Evolutionary conservation across 129 eudicot genomes (phyloP), one percentile per base, ranked within the genome.

Genomic region (Flaveria bidentis): DNA sequence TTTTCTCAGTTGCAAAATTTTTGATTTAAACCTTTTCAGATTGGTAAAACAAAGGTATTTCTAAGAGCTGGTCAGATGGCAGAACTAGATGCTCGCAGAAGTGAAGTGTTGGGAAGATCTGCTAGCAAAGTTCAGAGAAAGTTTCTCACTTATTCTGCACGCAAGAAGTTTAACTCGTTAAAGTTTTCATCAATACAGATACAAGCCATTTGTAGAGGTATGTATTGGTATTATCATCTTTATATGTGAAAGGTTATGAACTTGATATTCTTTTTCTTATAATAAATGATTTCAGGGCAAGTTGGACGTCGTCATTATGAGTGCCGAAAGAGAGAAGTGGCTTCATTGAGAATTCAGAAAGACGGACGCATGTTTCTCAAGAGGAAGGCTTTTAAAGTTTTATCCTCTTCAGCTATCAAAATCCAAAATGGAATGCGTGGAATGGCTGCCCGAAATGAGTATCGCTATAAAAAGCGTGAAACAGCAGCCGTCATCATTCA

Each of bases 31-130:
- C n/a, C 67, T 22, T 84, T 77, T 23, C 92, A 92, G 98, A 73
- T 92, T 83, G 98, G 98, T 80, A 90, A 90, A 85, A 90, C 98
- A 55, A 92, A 92, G 76, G 87, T 90, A 58, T 92, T 92, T 82
- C 90, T 92, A 3, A 88, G 98, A 86, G 96, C 94, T 44, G 98
- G 98, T 77, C 98, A 92, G 82, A 90, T 92, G 96, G 98, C 96
- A 71, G 98, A 92, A 80, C 84, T 92, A 62, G 98, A 90, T 85
- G 87, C 95, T 72, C 84, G 77, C 18, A 76, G 96, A 64, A 85
- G 58, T 83, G 90, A 86, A 85, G 85, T 92, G 56, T 88, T 92
- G 70, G 96, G 96, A 81, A 86, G 72, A 83, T 92, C 96, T 62
- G 98, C 96, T 4, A 67, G 85, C 82, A 80, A 76, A 70, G 85